phyloP scores from a whole-genome alignment of 208 protist genomes.

The Trypanosoma melophagium region DNA sequence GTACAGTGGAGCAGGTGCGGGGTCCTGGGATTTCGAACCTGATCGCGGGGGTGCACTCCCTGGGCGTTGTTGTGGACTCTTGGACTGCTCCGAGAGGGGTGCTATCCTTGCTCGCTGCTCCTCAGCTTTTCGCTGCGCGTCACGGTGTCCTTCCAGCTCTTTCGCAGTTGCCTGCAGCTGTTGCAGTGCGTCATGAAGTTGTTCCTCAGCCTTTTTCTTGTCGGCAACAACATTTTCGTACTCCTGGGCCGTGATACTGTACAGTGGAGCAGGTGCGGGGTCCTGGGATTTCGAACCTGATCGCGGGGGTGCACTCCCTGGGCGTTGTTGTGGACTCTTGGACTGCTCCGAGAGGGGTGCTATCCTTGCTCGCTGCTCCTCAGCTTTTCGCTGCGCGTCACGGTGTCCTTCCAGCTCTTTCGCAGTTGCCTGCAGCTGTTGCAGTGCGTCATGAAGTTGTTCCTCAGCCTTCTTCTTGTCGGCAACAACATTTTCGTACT shows the following conservation, averaged over 20 bases:
- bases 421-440: not conserved
- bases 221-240: not conserved
- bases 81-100: no score
- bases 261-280: not conserved
- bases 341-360: no score
- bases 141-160: not conserved
- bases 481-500: not conserved
- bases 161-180: not conserved
- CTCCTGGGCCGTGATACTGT: constrained; percentile 6
- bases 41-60: no score
- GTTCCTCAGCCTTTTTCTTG: constrained; percentile 5
- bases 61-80: no score
- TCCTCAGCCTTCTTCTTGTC: not conserved
- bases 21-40: no score
- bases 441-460: constrained; percentile 14
- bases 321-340: no score
- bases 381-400: not conserved
- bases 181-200: constrained; percentile 15
- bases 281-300: no score
- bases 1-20: not conserved
- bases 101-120: not conserved
- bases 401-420: not conserved
- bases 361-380: not conserved
- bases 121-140: not conserved
- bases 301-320: no score